Percentiles rank a stretch among this genome's conserved stretches.
phyloP scores from a whole-genome alignment of 768 basidiomycete genomes.

The Boletus reticulatus region DNA sequence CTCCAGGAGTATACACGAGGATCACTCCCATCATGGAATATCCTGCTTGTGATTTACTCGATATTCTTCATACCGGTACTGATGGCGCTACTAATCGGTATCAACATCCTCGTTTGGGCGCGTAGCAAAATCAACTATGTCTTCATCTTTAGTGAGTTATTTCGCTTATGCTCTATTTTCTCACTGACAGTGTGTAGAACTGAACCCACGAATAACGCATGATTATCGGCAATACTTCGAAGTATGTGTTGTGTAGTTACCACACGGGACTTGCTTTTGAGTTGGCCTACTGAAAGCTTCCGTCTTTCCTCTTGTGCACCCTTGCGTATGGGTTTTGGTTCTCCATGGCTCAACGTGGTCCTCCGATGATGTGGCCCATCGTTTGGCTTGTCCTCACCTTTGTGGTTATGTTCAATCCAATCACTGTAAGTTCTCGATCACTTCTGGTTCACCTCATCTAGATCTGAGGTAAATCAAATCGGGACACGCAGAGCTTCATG shows the following conservation, averaged over 20 bases:
- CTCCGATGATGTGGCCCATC: slow-evolving; percentile 76
- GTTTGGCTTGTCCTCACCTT: slow-evolving; percentile 71
- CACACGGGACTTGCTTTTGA: not conserved
- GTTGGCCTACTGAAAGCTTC: slow-evolving; percentile 49
- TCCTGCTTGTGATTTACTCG: slow-evolving; percentile 76
- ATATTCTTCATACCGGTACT: slow-evolving; percentile 71
- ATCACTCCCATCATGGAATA: slow-evolving; percentile 66
- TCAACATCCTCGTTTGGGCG: slow-evolving; percentile 81
- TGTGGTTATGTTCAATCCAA: slow-evolving; percentile 68
- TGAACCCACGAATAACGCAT: slow-evolving; percentile 66
- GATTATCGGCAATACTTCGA: slow-evolving; percentile 80
- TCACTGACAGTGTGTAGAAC: slow-evolving; percentile 42
- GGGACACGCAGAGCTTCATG: slow-evolving; percentile 46
- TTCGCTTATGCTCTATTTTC: not conserved
- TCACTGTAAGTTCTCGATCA: slow-evolving; percentile 45
- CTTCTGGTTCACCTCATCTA: not conserved
- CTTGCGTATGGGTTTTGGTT: slow-evolving; percentile 84
- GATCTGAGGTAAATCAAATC: not conserved
- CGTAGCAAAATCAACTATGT: slow-evolving; percentile 81
- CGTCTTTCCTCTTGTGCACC: slow-evolving; percentile 67
- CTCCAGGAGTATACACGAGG: slow-evolving; percentile 50
- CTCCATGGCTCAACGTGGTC: slow-evolving; percentile 68
- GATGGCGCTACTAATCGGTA: slow-evolving; percentile 72
- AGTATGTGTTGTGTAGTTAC: slow-evolving; percentile 33
- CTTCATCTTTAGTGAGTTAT: slow-evolving; percentile 78